Evolutionary conservation across 306 rosid genomes (phyloP), one percentile per base, ranked within the genome.

Genomic region (Dryas octopetala): DNA sequence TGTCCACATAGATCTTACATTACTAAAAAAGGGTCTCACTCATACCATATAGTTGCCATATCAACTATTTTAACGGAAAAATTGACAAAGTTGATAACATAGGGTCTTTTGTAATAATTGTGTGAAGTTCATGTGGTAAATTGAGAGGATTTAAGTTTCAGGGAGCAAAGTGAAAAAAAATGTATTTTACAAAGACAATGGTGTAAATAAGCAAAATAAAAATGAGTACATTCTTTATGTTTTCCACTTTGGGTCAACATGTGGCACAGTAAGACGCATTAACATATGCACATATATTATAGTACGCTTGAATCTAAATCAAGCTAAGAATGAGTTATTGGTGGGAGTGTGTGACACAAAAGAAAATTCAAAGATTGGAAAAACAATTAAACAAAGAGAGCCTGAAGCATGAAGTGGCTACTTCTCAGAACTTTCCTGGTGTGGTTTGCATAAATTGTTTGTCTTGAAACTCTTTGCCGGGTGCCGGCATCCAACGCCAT

Each of bases 381-480:
- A 62, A 63, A 62, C 68, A 15, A 61, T 15, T 41, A 51, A 77
- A 52, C 71, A 70, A 16, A 26, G 44, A 44, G 11, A 43, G 15
- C 6, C 6, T 9, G 15, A 9, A 15, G 7, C 48, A 15, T 4
- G 5, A 12, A 48, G 23, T 8, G 71, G 28, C 62, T 10, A 2
- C 9, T 71, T 78, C 82, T 44, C 40, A 17, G 77, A 71, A 78
- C 48, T 40, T 78, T 78, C 82, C 28, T 41, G 17, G 0, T 19
- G 4, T 15, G 15, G 38, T 41, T 38, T 9, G 14, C n/a, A 16
- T 40, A 52, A 44, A 13, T 70, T 50, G n/a, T 57, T 43, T 45
- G 76, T 73, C 59, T 59, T 59, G 15, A 59, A 48, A 51, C 12
- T 62, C 11, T 7, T 12, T 23, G 71, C 57, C 51, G 9, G 9